These are phyloP conservation scores for Penstemon newberryi DNA, from an alignment of 257 asterid species.

Conservation along the genomic window DNA sequence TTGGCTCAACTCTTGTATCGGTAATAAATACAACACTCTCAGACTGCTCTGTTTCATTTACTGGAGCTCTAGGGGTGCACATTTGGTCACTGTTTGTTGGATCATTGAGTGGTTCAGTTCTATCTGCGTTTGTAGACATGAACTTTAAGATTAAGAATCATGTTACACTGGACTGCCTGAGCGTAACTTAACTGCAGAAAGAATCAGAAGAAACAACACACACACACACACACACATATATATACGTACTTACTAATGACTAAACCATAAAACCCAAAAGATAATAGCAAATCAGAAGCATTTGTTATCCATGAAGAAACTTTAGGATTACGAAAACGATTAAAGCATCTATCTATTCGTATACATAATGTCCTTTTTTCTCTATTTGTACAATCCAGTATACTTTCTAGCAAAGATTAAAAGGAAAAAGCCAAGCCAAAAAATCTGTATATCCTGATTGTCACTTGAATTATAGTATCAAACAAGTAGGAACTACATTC, in stretches of 20 bases:
- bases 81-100: slow-evolving; percentile 27
- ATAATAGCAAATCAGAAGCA: not conserved
- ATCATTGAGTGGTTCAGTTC: slow-evolving; percentile 30
- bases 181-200: not conserved
- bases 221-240: not conserved
- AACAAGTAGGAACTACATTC: slow-evolving; percentile 14
- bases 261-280: too few relatives aligned
- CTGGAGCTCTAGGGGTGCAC: slow-evolving; percentile 25
- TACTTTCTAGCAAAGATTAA: slow-evolving; percentile 21
- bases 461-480: slow-evolving; percentile 7
- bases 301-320: not conserved
- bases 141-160: not conserved
- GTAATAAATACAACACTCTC: slow-evolving; percentile 20
- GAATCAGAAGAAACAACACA: not conserved
- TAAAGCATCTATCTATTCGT: too few relatives aligned
- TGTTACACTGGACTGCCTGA: too few relatives aligned
- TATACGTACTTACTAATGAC: not conserved
- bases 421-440: not conserved
- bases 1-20: slow-evolving; percentile 28
- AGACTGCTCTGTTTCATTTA: slow-evolving; percentile 28
- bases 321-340: not conserved
- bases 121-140: slow-evolving; percentile 37
- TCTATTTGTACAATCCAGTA: not conserved
- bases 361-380: not conserved
- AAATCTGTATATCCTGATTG: slow-evolving; percentile 6